These are phyloP conservation scores for Aspergillus sp. DNA, from an alignment of 2,329 filamentous ascomycete species.

Conservation along the genomic window DNA sequence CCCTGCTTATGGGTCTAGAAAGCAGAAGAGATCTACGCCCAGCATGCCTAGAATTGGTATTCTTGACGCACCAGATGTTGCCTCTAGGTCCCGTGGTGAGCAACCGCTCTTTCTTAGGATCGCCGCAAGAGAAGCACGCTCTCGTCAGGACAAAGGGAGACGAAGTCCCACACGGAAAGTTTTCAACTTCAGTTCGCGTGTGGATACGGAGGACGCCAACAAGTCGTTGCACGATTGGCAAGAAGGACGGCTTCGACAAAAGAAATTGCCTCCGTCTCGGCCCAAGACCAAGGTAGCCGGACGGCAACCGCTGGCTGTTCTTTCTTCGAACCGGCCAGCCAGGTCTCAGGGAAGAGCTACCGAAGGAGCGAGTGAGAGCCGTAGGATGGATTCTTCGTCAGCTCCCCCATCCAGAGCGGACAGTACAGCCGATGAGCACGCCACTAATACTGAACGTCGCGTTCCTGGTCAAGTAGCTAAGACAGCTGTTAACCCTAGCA, in stretches of 20 bases:
- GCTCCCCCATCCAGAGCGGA: conserved; percentile 4
- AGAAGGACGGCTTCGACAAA: conserved; percentile 44
- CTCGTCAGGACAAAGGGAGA: conserved; percentile 50
- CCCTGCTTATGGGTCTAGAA: conserved; percentile 25
- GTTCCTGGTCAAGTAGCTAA: conserved; percentile 4
- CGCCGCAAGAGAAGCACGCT: conserved; percentile 55
- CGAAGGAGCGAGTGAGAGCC: background rate
- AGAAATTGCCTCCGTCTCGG: conserved; percentile 17
- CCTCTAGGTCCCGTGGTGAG: conserved; percentile 27
- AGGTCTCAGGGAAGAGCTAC: conserved; percentile 6
- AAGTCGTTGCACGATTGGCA: conserved; percentile 54
- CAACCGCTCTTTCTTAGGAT: conserved; percentile 58
- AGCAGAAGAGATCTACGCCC: conserved; percentile 24
- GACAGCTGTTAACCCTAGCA: background rate
- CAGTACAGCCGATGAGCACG: conserved; percentile 8
- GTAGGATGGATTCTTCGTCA: background rate
- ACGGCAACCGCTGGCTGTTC: conserved; percentile 26
- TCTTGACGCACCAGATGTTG: conserved; percentile 50
- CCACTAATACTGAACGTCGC: background rate
- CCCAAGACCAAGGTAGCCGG: conserved; percentile 20
- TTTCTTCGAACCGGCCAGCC: conserved; percentile 19
- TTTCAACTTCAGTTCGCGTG: conserved; percentile 52
- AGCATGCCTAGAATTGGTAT: conserved; percentile 47
- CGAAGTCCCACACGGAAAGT: conserved; percentile 55
- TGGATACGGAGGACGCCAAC: conserved; percentile 59